Percentiles rank a stretch among this genome's conserved stretches.
Conservation (phyloP, 2,329 filamentous ascomycete species). For the Cadophora sp. region DNA sequence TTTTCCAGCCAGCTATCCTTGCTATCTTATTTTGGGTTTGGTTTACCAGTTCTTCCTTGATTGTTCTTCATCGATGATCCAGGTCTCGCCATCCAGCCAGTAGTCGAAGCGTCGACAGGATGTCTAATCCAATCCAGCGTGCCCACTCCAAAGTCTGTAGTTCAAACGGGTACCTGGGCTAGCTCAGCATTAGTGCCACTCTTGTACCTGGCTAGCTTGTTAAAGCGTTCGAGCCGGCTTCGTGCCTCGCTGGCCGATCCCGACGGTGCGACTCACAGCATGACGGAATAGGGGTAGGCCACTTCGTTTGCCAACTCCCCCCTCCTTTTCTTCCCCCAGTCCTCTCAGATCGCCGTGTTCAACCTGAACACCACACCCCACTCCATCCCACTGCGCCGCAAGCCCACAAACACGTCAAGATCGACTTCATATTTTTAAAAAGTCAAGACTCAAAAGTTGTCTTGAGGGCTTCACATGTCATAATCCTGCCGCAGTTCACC, state of each 20-base stretch:
- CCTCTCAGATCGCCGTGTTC: not conserved
- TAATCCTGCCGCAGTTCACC: too few relatives aligned
- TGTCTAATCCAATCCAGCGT: not conserved
- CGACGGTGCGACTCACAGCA: not conserved
- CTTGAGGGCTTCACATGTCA: not conserved
- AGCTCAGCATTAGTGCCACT: not conserved
- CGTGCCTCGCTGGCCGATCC: constrained; percentile 1
- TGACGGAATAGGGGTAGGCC: constrained; percentile 3
- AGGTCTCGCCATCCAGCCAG: not conserved
- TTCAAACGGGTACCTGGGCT: constrained; percentile 9
- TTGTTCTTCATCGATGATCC: not conserved
- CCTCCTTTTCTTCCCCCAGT: not conserved
- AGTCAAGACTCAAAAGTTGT: not conserved
- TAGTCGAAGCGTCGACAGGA: constrained; percentile 1
- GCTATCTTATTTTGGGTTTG: too few relatives aligned
- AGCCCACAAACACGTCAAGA: not conserved
- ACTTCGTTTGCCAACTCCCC: not conserved
- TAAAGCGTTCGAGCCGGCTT: not conserved
- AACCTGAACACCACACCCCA: not conserved
- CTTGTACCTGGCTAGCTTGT: constrained; percentile 7
- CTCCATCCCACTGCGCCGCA: not conserved
- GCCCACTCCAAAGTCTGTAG: not conserved
- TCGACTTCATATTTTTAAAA: too few relatives aligned
- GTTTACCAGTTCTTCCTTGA: too few relatives aligned
- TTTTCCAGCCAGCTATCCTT: constrained; percentile 13